A percentile compares a stretch with the other conserved stretches of the same genome.
Evolutionary conservation across 1,139 yeast genomes (phyloP).

Genomic region (Lipomyces yarrowii): DNA sequence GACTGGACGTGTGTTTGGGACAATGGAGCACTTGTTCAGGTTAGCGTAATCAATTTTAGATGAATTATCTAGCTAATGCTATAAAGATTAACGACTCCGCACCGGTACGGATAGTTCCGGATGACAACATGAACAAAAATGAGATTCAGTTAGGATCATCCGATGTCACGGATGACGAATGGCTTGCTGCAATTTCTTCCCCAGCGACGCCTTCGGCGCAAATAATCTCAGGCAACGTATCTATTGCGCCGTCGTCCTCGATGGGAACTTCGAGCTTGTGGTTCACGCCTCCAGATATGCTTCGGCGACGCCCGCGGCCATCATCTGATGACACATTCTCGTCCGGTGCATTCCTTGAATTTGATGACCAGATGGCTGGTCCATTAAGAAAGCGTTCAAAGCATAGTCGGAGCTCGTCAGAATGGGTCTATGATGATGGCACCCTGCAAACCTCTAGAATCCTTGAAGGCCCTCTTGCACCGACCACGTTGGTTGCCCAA

Average conservation of each 20-base stretch:
- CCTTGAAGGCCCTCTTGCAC: neutral
- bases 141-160: neutral
- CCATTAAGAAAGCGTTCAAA: conserved; percentile 26
- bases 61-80: neutral
- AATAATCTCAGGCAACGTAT: neutral
- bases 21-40: conserved; percentile 11
- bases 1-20: conserved; percentile 23
- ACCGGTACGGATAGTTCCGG: neutral
- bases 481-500: neutral
- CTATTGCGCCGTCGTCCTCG: neutral
- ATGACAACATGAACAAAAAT: neutral
- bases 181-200: conserved; percentile 1
- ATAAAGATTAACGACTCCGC: neutral
- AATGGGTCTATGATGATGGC: conserved; percentile 17
- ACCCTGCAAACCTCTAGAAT: neutral
- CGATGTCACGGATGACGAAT: conserved; percentile 2
- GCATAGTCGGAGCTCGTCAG: conserved; percentile 15
- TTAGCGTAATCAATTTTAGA: conserved; percentile 2
- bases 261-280: conserved; percentile 12
- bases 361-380: conserved; percentile 28
- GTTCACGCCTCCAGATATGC: conserved; percentile 21
- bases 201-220: neutral
- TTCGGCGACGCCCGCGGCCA: conserved; percentile 24
- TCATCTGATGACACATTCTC: conserved; percentile 27
- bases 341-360: conserved; percentile 27